phyloP scores from a whole-genome alignment of 1,139 yeast genomes.

The Nadsonia starkeyi-henricii region DNA sequence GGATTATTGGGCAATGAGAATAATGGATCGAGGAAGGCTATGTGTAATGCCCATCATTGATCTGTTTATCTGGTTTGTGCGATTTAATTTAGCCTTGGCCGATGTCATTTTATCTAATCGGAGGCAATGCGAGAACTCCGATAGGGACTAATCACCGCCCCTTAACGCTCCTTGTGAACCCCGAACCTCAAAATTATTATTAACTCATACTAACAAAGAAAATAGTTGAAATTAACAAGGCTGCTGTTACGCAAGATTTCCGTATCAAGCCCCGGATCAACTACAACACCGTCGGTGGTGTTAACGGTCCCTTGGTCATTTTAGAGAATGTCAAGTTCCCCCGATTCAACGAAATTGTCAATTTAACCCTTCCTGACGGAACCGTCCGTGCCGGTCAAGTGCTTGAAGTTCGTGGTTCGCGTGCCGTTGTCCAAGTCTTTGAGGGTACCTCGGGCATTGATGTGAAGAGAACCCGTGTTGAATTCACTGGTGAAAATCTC shows the following conservation, averaged over 20 bases:
- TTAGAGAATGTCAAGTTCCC: conserved; percentile 95
- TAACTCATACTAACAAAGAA: too few species aligned
- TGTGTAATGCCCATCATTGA: too few species aligned
- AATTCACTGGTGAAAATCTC: conserved; percentile 89
- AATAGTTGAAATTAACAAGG: conserved; percentile 61
- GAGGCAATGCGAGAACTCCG: neutral
- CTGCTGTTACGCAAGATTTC: conserved; percentile 85
- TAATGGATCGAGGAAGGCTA: too few species aligned
- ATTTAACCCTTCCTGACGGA: conserved; percentile 92
- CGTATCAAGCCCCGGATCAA: conserved; percentile 78
- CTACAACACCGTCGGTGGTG: conserved; percentile 95
- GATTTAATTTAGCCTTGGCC: too few species aligned
- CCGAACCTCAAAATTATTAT: neutral
- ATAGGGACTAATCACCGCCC: neutral
- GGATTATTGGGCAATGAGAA: too few species aligned
- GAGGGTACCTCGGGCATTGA: conserved; percentile 98
- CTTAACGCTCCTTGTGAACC: neutral
- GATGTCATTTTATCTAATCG: too few species aligned
- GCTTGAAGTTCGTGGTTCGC: conserved; percentile 89
- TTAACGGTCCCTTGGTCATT: conserved; percentile 94
- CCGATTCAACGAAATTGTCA: conserved; percentile 89
- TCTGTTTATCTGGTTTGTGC: too few species aligned
- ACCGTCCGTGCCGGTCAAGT: conserved; percentile 92
- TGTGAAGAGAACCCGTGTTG: conserved; percentile 92
- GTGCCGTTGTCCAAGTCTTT: conserved; percentile 96